Conservation (phyloP, 352 stramenopile genomes). For the Phytophthora pistaciae region DNA sequence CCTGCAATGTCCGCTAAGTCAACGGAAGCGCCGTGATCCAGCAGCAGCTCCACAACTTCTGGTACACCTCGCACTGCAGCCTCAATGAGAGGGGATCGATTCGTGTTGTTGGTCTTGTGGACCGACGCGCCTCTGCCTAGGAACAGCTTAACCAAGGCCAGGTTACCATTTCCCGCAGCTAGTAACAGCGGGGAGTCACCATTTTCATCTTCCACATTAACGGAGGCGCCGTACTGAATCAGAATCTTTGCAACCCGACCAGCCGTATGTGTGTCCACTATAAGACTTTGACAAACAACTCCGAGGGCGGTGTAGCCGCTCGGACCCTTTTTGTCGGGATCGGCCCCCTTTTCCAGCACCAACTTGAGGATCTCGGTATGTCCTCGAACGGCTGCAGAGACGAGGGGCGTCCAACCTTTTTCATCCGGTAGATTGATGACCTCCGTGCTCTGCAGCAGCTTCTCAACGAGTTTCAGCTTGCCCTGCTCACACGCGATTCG, state of each 20-base stretch:
- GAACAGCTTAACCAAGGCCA: not conserved
- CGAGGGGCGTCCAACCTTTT: not conserved
- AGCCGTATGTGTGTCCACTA: too few relatives aligned
- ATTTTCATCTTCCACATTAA: not conserved
- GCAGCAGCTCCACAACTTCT: not conserved
- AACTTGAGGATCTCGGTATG: not conserved
- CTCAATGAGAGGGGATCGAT: too few relatives aligned
- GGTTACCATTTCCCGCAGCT: not conserved
- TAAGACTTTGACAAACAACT: not conserved
- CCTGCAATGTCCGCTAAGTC: not conserved
- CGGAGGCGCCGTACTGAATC: not conserved
- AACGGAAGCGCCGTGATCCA: not conserved
- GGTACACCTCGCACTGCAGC: too few relatives aligned
- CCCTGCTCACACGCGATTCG: conserved; percentile 9
- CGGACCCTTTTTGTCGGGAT: not conserved
- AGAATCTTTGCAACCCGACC: not conserved
- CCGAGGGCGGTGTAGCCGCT: not conserved
- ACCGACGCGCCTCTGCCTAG: too few relatives aligned
- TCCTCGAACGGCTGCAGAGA: not conserved
- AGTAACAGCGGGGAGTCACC: not conserved
- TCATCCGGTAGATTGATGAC: not conserved
- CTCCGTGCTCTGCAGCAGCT: conserved; percentile 7
- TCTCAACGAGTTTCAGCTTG: conserved; percentile 2
- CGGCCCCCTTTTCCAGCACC: not conserved
- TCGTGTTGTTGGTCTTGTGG: too few relatives aligned